Base-by-base conservation (phyloP, 108 stramenopile species). In the Aurantiochytrium sp. region DNA sequence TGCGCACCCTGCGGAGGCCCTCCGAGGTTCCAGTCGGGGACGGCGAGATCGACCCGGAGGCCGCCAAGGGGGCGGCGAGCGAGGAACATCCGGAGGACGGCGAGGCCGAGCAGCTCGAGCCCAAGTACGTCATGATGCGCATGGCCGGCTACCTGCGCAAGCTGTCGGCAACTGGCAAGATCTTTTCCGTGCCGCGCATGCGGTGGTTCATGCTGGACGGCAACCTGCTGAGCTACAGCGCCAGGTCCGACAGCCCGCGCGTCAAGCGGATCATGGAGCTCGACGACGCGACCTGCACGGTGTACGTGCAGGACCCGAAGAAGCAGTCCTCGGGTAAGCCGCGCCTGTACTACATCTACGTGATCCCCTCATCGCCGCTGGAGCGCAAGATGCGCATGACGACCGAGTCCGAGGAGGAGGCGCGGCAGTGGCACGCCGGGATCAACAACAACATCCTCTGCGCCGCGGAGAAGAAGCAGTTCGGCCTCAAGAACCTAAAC, bases 131-230 rank as follows among this genome's bases (percentile, higher is more conserved):
- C 17, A 81, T 81, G 73, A 48, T 81, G 73, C 39, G 45, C 12
- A 6, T 48, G 10, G 42, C 42, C n/a, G 73, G 73, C 0, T 81
- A 81, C 73, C 39, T 81, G 1, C 39, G 42, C 45, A 81, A 81
- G 73, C 73, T 81, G 10, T 30, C 73, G 0, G 50, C 73, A 17
- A 81, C 73, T 6, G 45, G 45, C 0, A 81, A 81, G 24, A 0
- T 48, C 15, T 81, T 81, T 48, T 0, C 73, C 73, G n/a, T 24
- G 39, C 45, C 73, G 39, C 36, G 30, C 36, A 48, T 48, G 73
- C 73, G 73, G 19, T 81, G n/a, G n/a, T 81, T 81, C 30, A 81
- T 81, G 39, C 45, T 81, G 36, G 73, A 81, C 39, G 73, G 73
- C 45, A 48, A 41, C 45, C 17, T 81, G n/a, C 45, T 81, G 10